A percentile compares a stretch with the other conserved stretches of the same genome.
phyloP scores from a whole-genome alignment of 495 filamentous ascomycete species.

The Cudoniella acicularis region DNA sequence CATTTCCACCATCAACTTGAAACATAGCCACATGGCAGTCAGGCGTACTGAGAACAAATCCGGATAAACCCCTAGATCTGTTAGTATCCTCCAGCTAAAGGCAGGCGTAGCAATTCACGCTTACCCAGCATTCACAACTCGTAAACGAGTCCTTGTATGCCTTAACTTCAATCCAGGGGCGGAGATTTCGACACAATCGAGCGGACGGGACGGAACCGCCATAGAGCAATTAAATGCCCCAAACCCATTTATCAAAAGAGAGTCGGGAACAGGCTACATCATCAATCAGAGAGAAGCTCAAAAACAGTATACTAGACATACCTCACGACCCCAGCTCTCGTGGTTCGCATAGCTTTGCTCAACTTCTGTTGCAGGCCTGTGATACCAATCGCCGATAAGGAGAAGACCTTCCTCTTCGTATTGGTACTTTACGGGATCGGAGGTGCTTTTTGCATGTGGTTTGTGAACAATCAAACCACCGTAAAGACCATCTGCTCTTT shows the following conservation, averaged over 20 bases:
- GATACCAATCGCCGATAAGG: conserved; percentile 51
- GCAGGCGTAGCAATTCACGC: too few relatives aligned
- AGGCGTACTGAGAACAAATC: neutral
- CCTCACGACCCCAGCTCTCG: conserved; percentile 34
- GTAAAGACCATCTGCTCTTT: conserved; percentile 16
- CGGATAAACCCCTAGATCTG: neutral
- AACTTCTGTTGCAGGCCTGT: conserved; percentile 32
- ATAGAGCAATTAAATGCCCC: conserved; percentile 44
- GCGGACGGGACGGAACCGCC: too few relatives aligned
- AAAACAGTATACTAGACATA: neutral
- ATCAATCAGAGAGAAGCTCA: neutral
- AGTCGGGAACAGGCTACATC: conserved; percentile 42
- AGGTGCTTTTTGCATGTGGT: neutral
- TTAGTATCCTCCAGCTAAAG: too few relatives aligned
- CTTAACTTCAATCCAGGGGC: conserved; percentile 35
- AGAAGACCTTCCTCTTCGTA: conserved; percentile 38
- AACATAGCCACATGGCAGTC: neutral
- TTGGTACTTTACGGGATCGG: conserved; percentile 8
- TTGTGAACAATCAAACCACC: conserved; percentile 15
- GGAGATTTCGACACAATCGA: conserved; percentile 40
- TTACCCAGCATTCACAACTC: neutral
- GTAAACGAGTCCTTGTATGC: neutral
- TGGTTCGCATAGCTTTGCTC: conserved; percentile 40
- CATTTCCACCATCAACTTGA: neutral
- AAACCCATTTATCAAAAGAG: conserved; percentile 43